phyloP scores from a whole-genome alignment of 176 grass and related monocot species.

The Eleusine coracana region DNA sequence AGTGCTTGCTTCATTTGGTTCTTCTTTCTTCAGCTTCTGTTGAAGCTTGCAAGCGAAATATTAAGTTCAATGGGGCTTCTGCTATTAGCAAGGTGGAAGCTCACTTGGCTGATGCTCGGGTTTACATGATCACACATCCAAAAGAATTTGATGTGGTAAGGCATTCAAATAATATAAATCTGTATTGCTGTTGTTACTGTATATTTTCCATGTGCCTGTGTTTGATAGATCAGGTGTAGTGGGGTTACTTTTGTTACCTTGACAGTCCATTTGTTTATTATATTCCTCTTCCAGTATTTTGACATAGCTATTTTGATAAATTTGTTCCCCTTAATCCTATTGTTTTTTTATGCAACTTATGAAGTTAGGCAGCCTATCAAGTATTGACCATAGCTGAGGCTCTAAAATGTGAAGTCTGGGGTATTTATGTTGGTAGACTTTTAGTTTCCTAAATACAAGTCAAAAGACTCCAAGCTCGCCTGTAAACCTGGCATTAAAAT shows the following conservation, averaged over 20 bases:
- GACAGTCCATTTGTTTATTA: not conserved
- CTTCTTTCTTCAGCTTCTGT: slow-evolving; percentile 73
- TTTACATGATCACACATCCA: slow-evolving; percentile 97
- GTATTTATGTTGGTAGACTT: slow-evolving; percentile 15
- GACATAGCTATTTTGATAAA: not conserved
- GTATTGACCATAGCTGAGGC: not conserved
- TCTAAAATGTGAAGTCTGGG: slow-evolving; percentile 24
- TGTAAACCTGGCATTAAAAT: slow-evolving; percentile 32
- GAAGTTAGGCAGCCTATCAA: slow-evolving; percentile 3
- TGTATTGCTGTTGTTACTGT: not conserved
- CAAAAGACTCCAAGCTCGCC: not conserved
- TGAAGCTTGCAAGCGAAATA: slow-evolving; percentile 89
- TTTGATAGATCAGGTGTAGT: not conserved
- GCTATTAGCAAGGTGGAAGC: slow-evolving; percentile 81
- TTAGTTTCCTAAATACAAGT: not conserved
- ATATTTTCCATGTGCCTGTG: not conserved
- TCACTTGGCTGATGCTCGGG: slow-evolving; percentile 89
- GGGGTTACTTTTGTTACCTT: not conserved
- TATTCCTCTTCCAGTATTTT: not conserved
- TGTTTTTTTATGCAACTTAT: not conserved
- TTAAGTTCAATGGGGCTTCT: slow-evolving; percentile 82
- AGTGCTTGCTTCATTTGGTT: slow-evolving; percentile 20
- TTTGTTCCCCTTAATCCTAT: not conserved
- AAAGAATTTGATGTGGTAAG: slow-evolving; percentile 99
- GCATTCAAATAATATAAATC: slow-evolving; percentile 37